Evolutionary conservation across 1,139 yeast species (phyloP).

Genomic region (Nematodospora anomalae): DNA sequence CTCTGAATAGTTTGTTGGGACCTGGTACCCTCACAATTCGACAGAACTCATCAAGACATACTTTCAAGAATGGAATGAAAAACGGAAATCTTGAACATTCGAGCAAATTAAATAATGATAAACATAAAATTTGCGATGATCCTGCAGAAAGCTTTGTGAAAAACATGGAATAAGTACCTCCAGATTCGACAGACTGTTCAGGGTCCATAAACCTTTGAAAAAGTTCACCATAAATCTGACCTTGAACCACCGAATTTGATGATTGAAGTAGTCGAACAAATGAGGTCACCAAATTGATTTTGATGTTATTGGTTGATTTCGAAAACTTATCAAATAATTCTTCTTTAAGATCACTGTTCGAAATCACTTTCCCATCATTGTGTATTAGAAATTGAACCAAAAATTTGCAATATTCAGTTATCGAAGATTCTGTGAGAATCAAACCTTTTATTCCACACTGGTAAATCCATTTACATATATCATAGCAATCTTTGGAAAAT

Average conservation of each 20-base stretch:
- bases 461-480: slow-evolving; percentile 34
- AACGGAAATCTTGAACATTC: slow-evolving; percentile 37
- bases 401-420: slow-evolving; percentile 21
- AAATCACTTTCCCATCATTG: slow-evolving; percentile 11
- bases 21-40: slow-evolving; percentile 13
- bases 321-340: slow-evolving; percentile 10
- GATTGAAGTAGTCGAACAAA: slow-evolving; percentile 6
- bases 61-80: slow-evolving; percentile 30
- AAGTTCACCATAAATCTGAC: slow-evolving; percentile 31
- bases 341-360: slow-evolving; percentile 5
- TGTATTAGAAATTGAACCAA: slow-evolving; percentile 15
- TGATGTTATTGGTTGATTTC: slow-evolving; percentile 20
- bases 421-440: slow-evolving; percentile 24
- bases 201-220: slow-evolving; percentile 33
- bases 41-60: slow-evolving; percentile 26
- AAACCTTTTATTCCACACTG: slow-evolving; percentile 30
- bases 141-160: slow-evolving; percentile 30
- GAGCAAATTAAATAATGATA: slow-evolving; percentile 41
- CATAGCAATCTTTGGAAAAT: slow-evolving; percentile 32
- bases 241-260: slow-evolving; percentile 17
- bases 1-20: slow-evolving; percentile 28
- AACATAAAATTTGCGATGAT: slow-evolving; percentile 28
- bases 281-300: slow-evolving; percentile 6
- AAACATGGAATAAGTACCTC: slow-evolving; percentile 41
- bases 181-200: slow-evolving; percentile 36